Evolutionary conservation across 192 early-diverging fungal species (phyloP).

Genomic region (Glomus cerebriforme): DNA sequence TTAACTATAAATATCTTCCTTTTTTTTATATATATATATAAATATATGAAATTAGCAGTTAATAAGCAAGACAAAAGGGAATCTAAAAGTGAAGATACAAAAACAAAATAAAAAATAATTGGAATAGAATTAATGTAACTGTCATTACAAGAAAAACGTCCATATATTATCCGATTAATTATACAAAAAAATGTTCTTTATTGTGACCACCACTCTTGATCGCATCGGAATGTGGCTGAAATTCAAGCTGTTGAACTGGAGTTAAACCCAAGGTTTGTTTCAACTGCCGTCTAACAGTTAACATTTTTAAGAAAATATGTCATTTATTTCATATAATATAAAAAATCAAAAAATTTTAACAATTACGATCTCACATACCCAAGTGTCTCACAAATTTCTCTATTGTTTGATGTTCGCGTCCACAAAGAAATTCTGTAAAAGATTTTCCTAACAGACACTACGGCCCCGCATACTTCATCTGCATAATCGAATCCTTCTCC

Average conservation of each 20-base stretch:
- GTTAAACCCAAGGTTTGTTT: slow-evolving; percentile 52
- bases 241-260: slow-evolving; percentile 50
- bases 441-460: slow-evolving; percentile 81
- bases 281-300: slow-evolving; percentile 55
- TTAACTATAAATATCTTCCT: no score
- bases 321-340: not conserved
- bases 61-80: no score
- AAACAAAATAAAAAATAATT: no score
- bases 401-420: slow-evolving; percentile 66
- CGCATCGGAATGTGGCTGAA: slow-evolving; percentile 56
- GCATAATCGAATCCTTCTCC: slow-evolving; percentile 82
- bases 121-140: no score
- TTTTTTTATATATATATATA: no score
- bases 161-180: not conserved
- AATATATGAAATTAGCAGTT: no score
- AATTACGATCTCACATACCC: slow-evolving; percentile 47
- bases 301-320: not conserved
- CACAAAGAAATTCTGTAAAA: slow-evolving; percentile 87
- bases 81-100: no score
- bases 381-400: slow-evolving; percentile 47
- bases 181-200: slow-evolving; percentile 10
- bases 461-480: slow-evolving; percentile 85
- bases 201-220: slow-evolving; percentile 34
- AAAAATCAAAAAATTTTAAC: not conserved
- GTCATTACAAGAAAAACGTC: not conserved